These are phyloP conservation scores for Kluyveromyces marxianus DNA, from an alignment of 1,139 yeast species.

Conservation along the genomic window DNA sequence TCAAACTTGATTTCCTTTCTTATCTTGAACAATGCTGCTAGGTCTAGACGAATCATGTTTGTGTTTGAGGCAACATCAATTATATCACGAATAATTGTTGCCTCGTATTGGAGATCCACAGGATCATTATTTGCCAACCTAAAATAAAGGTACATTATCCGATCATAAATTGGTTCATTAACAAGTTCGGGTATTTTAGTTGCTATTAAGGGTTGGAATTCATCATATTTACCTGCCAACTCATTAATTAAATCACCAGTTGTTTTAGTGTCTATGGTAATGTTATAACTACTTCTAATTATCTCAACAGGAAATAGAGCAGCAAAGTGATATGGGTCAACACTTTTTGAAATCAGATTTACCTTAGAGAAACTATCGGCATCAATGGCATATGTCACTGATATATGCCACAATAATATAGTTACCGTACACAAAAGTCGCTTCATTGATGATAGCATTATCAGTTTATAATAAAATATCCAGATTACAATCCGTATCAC, in stretches of 20 bases:
- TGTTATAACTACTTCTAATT: neutral
- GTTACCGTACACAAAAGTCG: too few relatives aligned
- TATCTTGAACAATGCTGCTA: neutral
- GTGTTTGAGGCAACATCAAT: neutral
- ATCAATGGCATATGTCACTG: too few relatives aligned
- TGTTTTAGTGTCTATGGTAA: neutral
- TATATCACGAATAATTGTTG: neutral
- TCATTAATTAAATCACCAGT: neutral
- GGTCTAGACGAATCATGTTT: neutral
- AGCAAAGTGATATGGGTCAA: neutral
- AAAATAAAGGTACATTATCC: neutral
- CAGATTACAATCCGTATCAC: too few relatives aligned
- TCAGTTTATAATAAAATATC: too few relatives aligned
- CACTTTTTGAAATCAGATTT: neutral
- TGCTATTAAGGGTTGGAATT: neutral
- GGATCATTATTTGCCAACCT: neutral
- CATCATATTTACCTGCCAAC: neutral
- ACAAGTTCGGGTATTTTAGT: neutral
- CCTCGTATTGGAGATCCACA: neutral
- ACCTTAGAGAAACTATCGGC: neutral
- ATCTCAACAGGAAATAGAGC: constrained; percentile 1
- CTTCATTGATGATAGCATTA: too few relatives aligned
- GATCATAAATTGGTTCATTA: constrained; percentile 1
- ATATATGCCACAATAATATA: too few relatives aligned
- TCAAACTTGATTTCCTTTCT: neutral